Conservation (phyloP, 805 yeast genomes). For the Kuraishia piskuri region DNA sequence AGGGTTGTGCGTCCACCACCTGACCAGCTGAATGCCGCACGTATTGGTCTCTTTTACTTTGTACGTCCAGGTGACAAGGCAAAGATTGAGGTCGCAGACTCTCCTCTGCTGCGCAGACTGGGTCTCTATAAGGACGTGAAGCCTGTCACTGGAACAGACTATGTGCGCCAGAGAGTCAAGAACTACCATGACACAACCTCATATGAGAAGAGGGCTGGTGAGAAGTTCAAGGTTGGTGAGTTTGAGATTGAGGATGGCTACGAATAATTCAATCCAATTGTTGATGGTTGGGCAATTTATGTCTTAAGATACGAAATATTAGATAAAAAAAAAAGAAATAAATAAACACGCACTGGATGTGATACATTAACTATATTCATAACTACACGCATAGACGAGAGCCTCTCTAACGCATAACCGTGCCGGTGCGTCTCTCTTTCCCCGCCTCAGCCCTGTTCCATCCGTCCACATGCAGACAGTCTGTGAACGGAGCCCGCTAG, state of each 20-base stretch:
- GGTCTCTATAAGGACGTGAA: constrained; percentile 19
- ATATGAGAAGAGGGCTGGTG: constrained; percentile 15
- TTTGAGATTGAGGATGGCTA: constrained; percentile 23
- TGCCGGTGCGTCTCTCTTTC: background rate
- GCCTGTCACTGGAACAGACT: constrained; percentile 1
- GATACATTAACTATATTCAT: background rate
- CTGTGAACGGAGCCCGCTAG: too few species aligned
- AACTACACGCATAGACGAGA: background rate
- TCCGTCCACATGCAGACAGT: background rate
- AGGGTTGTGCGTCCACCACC: constrained; percentile 27
- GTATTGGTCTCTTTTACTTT: constrained; percentile 28
- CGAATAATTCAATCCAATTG: constrained; percentile 9
- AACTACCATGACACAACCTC: constrained; percentile 1
- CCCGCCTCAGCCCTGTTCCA: background rate
- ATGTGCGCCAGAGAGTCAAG: constrained; percentile 2
- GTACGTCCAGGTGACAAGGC: constrained; percentile 26
- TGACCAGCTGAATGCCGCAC: constrained; percentile 20
- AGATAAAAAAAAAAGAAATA: background rate
- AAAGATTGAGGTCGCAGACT: constrained; percentile 21
- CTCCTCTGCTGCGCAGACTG: constrained; percentile 22
- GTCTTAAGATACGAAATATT: too few species aligned
- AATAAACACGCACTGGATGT: background rate
- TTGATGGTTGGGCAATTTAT: too few species aligned
- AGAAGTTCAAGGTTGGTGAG: constrained; percentile 21
- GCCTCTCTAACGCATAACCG: background rate